Evolutionary conservation across 2,329 filamentous ascomycete species (phyloP), one percentile per base, ranked within the genome.

Genomic region (Fusarium sp.): DNA sequence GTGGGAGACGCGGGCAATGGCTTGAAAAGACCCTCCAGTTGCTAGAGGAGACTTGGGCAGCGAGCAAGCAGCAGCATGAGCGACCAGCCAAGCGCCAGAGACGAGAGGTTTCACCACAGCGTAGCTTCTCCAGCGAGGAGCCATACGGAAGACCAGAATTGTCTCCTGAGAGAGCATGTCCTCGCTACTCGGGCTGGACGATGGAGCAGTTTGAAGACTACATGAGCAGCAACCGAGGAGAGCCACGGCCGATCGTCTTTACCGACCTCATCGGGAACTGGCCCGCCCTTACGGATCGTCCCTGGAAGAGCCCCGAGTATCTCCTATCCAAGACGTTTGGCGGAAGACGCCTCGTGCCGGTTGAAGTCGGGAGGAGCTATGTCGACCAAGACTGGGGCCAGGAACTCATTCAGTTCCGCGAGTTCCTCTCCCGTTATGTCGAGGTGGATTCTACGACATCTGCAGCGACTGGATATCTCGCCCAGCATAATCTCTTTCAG

Each of bases 301-400:
- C 90, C 1, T 99, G 96, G 96, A 86, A 84, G 10, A 89, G 87
- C n/a, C 91, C 92, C 0, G 84, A 85, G 0, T 98, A 98, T 80
- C 90, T 98, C 65, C 85, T 94, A 12, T 86, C 89, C 12, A 88
- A 86, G 64, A 98, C 95, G 0, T 90, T 98, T 38, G 88, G 86
- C 4, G 96, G 96, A 0, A 86, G 91, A 35, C 88, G 96, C 12
- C 87, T 98, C 0, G 93, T 98, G 0, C 96, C 96, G 0, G 89
- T 98, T 4, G 95, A 98, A 80, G 82, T 96, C 2, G 96, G 96
- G 1, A 87, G 93, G 55, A 96, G 93, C 78, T 99, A 98, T 79
- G 95, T 94, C 1, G 94, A 98, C 72, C 88, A 90, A 22, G 92
- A 87, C 24, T 98, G 96, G 95, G 91, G 92, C 0, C 96, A 98